A percentile compares a stretch with the other conserved stretches of the same genome.
phyloP scores from a whole-genome alignment of 116 monocot species.

The Thalassia testudinum region DNA sequence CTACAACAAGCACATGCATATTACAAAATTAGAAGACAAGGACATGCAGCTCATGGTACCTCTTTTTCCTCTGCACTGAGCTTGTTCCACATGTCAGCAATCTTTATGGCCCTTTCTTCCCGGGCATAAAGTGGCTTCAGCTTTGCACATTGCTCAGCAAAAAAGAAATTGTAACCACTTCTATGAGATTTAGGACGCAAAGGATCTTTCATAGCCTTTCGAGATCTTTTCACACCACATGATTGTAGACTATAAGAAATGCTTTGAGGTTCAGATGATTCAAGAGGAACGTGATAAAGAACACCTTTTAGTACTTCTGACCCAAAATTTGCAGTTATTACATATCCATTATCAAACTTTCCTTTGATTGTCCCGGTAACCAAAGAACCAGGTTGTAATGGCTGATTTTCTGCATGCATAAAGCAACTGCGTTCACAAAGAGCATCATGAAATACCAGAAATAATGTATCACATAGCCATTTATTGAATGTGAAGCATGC shows the following conservation, averaged over 20 bases:
- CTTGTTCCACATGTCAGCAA: slow-evolving; percentile 29
- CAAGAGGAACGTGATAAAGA: slow-evolving; percentile 27
- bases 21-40: not conserved
- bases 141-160: slow-evolving; percentile 23
- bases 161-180: slow-evolving; percentile 34
- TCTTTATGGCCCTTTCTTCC: slow-evolving; percentile 18
- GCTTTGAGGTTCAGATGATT: not conserved
- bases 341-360: slow-evolving; percentile 51
- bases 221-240: slow-evolving; percentile 3
- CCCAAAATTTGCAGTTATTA: slow-evolving; percentile 33
- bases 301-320: slow-evolving; percentile 20
- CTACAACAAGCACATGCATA: too few relatives aligned
- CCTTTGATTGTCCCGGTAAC: slow-evolving; percentile 35
- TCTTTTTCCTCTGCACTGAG: slow-evolving; percentile 26
- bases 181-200: slow-evolving; percentile 26
- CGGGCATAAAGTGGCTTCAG: slow-evolving; percentile 18
- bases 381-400: slow-evolving; percentile 5
- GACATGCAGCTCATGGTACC: slow-evolving; percentile 7
- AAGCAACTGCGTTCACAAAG: too few relatives aligned
- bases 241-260: not conserved
- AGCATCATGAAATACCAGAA: too few relatives aligned
- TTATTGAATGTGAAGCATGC: too few relatives aligned
- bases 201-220: slow-evolving; percentile 16
- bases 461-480: too few relatives aligned
- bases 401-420: slow-evolving; percentile 2